phyloP scores from a whole-genome alignment of 768 basidiomycete species.

The Pulveroboletus sp. region DNA sequence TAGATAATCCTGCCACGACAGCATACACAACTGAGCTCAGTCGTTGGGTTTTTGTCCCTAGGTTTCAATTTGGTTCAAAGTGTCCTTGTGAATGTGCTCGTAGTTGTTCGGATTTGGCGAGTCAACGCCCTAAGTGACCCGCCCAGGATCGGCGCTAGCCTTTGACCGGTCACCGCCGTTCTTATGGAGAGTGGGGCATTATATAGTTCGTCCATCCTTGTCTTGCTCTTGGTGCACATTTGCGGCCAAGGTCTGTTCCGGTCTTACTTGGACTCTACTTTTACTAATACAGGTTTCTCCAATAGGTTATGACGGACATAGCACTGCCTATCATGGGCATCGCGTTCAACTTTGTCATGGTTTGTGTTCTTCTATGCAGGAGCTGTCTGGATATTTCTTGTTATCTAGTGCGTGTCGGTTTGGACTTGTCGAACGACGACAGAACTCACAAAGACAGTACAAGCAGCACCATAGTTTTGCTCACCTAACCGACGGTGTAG shows the following conservation, averaged over 20 bases:
- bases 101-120: conserved; percentile 6
- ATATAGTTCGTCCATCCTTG: conserved; percentile 4
- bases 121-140: not conserved
- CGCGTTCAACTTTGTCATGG: conserved; percentile 9
- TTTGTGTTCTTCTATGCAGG: not conserved
- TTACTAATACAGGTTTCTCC: not conserved
- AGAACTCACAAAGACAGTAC: not conserved
- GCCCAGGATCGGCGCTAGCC: too few relatives aligned
- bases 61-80: conserved; percentile 8
- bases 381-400: not conserved
- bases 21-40: not conserved
- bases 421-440: not conserved
- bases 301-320: conserved; percentile 6
- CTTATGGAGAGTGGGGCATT: conserved; percentile 9
- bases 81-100: conserved; percentile 5
- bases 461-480: not conserved
- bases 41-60: conserved; percentile 4
- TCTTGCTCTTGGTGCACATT: conserved; percentile 4
- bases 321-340: conserved; percentile 9
- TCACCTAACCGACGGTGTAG: too few relatives aligned
- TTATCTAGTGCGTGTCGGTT: not conserved
- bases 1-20: not conserved
- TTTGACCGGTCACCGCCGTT: conserved; percentile 3
- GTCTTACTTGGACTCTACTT: not conserved
- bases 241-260: conserved; percentile 1